Percentiles rank a stretch among this genome's conserved stretches.
phyloP scores from a whole-genome alignment of 2,329 filamentous ascomycete genomes.

The Neopestalotiopsis sp. region DNA sequence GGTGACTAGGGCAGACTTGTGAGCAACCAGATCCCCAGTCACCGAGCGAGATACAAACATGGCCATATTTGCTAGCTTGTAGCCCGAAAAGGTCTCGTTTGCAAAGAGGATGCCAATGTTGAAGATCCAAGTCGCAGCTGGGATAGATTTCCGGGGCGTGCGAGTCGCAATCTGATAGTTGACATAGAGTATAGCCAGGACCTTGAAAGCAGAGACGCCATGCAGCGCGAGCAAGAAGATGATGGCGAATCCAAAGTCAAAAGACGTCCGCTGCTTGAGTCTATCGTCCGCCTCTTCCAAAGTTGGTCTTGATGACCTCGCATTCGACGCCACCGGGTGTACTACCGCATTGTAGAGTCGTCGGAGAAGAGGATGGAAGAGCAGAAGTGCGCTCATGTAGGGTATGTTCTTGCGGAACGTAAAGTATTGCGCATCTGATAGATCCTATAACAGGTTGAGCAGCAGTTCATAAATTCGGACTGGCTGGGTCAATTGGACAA shows the following conservation, averaged over 20 bases:
- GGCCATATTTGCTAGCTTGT: slow-evolving; percentile 71
- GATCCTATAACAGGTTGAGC: slow-evolving; percentile 62
- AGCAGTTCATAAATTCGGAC: slow-evolving; percentile 16
- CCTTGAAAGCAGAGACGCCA: slow-evolving; percentile 84
- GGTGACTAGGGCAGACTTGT: slow-evolving; percentile 53
- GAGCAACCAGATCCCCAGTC: slow-evolving; percentile 40
- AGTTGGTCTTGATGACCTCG: slow-evolving; percentile 34
- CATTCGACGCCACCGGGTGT: slow-evolving; percentile 41
- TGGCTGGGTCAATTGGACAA: not conserved
- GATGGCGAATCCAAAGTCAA: slow-evolving; percentile 82
- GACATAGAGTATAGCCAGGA: slow-evolving; percentile 77
- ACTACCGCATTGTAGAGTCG: slow-evolving; percentile 69
- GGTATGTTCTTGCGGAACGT: slow-evolving; percentile 87
- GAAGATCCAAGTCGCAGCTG: slow-evolving; percentile 84
- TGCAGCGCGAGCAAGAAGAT: slow-evolving; percentile 82
- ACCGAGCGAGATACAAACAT: slow-evolving; percentile 49
- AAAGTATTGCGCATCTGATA: slow-evolving; percentile 86
- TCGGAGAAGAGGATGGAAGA: slow-evolving; percentile 81
- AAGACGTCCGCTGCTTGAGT: slow-evolving; percentile 74
- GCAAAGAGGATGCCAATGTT: slow-evolving; percentile 86
- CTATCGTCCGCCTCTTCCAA: slow-evolving; percentile 58
- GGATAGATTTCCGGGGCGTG: slow-evolving; percentile 74
- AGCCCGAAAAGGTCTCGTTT: slow-evolving; percentile 85
- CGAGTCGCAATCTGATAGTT: slow-evolving; percentile 82
- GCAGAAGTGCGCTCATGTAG: slow-evolving; percentile 74